Conservation (phyloP, 768 basidiomycete species). For the Pilatotrama ljubarskyi region DNA sequence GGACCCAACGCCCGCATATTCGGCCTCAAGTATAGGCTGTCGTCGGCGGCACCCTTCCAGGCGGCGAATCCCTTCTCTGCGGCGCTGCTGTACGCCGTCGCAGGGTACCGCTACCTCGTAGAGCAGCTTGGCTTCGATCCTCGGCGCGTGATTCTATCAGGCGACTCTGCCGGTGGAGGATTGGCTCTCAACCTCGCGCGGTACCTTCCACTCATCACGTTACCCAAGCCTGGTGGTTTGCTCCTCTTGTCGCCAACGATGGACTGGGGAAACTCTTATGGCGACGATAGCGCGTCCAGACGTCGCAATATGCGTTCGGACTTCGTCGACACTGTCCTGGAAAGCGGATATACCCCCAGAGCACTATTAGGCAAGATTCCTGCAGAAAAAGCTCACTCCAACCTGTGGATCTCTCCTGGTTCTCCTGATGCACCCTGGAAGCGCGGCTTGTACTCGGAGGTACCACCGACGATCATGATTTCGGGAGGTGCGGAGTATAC, state of each 20-base stretch:
- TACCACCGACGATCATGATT: constrained; percentile 32
- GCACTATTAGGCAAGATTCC: constrained; percentile 8
- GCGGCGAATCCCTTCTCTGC: constrained; percentile 50
- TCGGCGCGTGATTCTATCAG: constrained; percentile 47
- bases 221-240: constrained; percentile 3
- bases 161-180: constrained; percentile 59
- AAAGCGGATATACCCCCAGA: not conserved
- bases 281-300: constrained; percentile 9
- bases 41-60: constrained; percentile 30
- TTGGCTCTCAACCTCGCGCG: constrained; percentile 43
- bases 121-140: constrained; percentile 41
- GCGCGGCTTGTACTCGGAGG: constrained; percentile 20
- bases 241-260: constrained; percentile 37
- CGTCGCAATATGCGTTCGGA: not conserved
- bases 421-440: not conserved
- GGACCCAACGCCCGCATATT: constrained; percentile 22
- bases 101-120: constrained; percentile 53
- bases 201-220: constrained; percentile 33
- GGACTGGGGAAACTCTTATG: constrained; percentile 23
- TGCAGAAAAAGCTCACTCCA: not conserved
- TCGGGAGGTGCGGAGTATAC: constrained; percentile 32
- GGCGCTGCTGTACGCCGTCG: constrained; percentile 51
- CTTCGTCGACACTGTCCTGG: constrained; percentile 3
- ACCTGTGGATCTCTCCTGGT: constrained; percentile 15
- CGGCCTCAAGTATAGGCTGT: constrained; percentile 51